Percentiles rank a stretch among this genome's conserved stretches.
Evolutionary conservation across 2,329 filamentous ascomycete genomes (phyloP).

Genomic region (Gaeumannomyces tritici): DNA sequence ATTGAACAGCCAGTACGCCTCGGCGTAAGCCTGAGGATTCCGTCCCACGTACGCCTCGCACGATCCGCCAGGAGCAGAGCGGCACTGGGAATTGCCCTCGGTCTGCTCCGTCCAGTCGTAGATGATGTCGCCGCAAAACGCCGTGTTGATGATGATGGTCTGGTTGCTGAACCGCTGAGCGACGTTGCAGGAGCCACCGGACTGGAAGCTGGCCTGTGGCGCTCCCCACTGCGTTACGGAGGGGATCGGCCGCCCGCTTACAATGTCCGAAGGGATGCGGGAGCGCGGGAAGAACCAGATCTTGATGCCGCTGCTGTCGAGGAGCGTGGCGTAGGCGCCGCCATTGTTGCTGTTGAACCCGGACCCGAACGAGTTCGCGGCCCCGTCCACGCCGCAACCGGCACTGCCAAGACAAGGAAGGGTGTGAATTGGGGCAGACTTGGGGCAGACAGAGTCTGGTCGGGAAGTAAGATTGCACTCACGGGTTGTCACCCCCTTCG

Average conservation of each 20-base stretch:
- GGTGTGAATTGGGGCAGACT: too few relatives aligned
- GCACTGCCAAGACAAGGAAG: slow-evolving; percentile 11
- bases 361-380: slow-evolving; percentile 25
- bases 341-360: slow-evolving; percentile 38
- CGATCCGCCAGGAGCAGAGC: slow-evolving; percentile 8
- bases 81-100: slow-evolving; percentile 10
- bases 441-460: too few relatives aligned
- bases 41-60: slow-evolving; percentile 47
- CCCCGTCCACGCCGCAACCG: slow-evolving; percentile 12
- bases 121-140: slow-evolving; percentile 18
- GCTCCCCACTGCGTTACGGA: slow-evolving; percentile 29
- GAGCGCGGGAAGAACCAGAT: slow-evolving; percentile 34
- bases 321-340: slow-evolving; percentile 30
- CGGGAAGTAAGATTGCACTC: background rate
- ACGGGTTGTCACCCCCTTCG: slow-evolving; percentile 9
- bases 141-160: slow-evolving; percentile 30
- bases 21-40: slow-evolving; percentile 44
- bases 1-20: slow-evolving; percentile 50
- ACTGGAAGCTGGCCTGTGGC: slow-evolving; percentile 24
- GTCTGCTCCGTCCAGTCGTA: slow-evolving; percentile 44
- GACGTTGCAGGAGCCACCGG: slow-evolving; percentile 39
- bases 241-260: slow-evolving; percentile 20
- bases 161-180: slow-evolving; percentile 41
- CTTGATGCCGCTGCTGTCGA: slow-evolving; percentile 28
- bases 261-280: slow-evolving; percentile 29